These are phyloP conservation scores for Arthrinium puccinioides DNA, from an alignment of 2,329 filamentous ascomycete species.

Conservation along the genomic window DNA sequence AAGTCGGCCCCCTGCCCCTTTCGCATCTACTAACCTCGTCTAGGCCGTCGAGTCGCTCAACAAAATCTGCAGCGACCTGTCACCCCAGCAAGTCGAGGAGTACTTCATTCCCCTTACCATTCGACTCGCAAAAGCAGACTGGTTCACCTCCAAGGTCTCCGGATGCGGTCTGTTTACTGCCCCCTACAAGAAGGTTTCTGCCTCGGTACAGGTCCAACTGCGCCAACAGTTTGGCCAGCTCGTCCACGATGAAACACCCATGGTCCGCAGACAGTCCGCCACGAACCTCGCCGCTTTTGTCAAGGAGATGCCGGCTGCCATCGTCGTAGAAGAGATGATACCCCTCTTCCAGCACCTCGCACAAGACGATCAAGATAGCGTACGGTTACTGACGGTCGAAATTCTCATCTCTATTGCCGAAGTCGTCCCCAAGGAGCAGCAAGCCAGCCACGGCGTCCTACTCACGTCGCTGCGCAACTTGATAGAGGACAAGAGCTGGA, in stretches of 20 bases:
- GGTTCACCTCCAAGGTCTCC: constrained; percentile 99
- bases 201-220: constrained; percentile 82
- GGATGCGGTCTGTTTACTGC: constrained; percentile 91
- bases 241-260: constrained; percentile 96
- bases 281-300: constrained; percentile 97
- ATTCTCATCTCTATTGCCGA: constrained; percentile 95
- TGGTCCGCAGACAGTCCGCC: constrained; percentile 94
- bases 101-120: constrained; percentile 94
- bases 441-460: constrained; percentile 89
- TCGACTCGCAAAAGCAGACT: constrained; percentile 96
- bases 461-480: constrained; percentile 83
- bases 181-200: constrained; percentile 86
- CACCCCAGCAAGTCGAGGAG: constrained; percentile 87
- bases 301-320: constrained; percentile 85
- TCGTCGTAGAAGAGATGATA: constrained; percentile 98
- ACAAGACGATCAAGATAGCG: constrained; percentile 94
- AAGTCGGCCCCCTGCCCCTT: constrained; percentile 1
- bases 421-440: constrained; percentile 95
- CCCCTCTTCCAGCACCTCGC: constrained; percentile 96
- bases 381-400: constrained; percentile 90
- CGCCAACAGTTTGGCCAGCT: constrained; percentile 87
- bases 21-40: constrained; percentile 8
- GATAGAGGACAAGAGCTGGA: constrained; percentile 99
- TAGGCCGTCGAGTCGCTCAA: constrained; percentile 98
- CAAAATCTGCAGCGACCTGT: constrained; percentile 94